Evolutionary conservation across 495 filamentous ascomycete species (phyloP).

Genomic region (Penicillium argentinense): DNA sequence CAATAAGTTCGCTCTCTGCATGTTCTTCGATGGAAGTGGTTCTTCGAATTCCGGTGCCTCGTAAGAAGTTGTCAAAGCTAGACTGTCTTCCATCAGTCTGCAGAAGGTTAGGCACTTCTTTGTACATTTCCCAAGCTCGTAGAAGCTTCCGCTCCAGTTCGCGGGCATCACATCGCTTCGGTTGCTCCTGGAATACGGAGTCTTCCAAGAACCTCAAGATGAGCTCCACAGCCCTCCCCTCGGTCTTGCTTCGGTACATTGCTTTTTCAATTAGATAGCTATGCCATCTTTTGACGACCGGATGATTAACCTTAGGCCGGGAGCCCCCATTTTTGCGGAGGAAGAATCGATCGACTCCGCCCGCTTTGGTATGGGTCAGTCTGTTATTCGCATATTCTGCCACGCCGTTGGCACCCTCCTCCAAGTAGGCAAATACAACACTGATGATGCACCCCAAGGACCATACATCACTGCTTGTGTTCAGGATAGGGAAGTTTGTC

Average conservation of each 20-base stretch:
- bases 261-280: slow-evolving; percentile 22
- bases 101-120: no score
- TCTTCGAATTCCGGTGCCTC: no score
- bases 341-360: slow-evolving; percentile 32
- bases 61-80: no score
- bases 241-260: slow-evolving; percentile 10
- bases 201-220: slow-evolving; percentile 4
- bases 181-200: slow-evolving; percentile 4
- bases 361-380: slow-evolving; percentile 10
- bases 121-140: slow-evolving; percentile 9
- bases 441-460: slow-evolving; percentile 38
- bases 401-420: slow-evolving; percentile 27
- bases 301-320: slow-evolving; percentile 23
- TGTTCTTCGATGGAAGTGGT: no score
- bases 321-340: slow-evolving; percentile 7
- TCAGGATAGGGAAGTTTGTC: slow-evolving; percentile 24
- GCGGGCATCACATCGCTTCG: background rate
- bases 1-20: no score
- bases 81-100: no score
- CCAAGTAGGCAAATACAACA: slow-evolving; percentile 32
- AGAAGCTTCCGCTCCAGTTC: background rate
- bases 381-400: slow-evolving; percentile 22
- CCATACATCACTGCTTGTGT: slow-evolving; percentile 35
- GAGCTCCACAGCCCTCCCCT: slow-evolving; percentile 16
- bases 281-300: slow-evolving; percentile 26